phyloP scores from a whole-genome alignment of 2,329 filamentous ascomycete genomes.

The Metarhizium rileyi region DNA sequence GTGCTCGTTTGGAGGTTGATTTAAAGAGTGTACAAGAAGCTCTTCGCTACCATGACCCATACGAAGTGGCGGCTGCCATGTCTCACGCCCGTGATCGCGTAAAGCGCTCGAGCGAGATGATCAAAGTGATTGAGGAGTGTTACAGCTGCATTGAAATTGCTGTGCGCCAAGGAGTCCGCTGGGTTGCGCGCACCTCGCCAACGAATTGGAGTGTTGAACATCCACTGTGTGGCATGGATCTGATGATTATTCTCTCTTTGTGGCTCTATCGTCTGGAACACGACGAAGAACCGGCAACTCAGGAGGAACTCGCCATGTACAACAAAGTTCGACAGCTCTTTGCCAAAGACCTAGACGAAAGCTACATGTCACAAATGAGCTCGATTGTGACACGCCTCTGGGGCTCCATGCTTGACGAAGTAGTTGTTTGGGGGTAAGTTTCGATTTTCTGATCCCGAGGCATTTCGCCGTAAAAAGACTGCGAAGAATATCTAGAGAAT shows the following conservation, averaged over 20 bases:
- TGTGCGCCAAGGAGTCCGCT: conserved; percentile 86
- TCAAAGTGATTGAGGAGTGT: conserved; percentile 96
- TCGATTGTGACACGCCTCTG: conserved; percentile 92
- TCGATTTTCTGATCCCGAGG: background rate
- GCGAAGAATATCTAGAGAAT: background rate
- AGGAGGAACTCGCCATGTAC: conserved; percentile 82
- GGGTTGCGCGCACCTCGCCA: conserved; percentile 94
- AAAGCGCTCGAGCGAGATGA: conserved; percentile 92
- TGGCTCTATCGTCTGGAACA: conserved; percentile 99
- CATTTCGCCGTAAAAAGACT: background rate
- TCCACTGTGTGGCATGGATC: conserved; percentile 87
- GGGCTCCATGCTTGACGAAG: conserved; percentile 97
- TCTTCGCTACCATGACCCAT: conserved; percentile 90
- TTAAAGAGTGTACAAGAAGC: conserved; percentile 94
- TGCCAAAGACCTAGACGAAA: conserved; percentile 79
- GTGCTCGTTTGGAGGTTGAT: conserved; percentile 86
- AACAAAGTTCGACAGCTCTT: conserved; percentile 86
- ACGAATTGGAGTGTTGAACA: conserved; percentile 99
- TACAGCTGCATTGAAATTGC: conserved; percentile 97
- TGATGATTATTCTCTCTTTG: conserved; percentile 94
- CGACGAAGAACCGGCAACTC: conserved; percentile 82
- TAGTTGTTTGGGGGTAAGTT: conserved; percentile 98
- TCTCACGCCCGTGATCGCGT: conserved; percentile 87
- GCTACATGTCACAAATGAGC: conserved; percentile 75
- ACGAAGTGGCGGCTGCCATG: conserved; percentile 95